Conservation (phyloP, 2,329 filamentous ascomycete genomes). For the Ilyonectria robusta region DNA sequence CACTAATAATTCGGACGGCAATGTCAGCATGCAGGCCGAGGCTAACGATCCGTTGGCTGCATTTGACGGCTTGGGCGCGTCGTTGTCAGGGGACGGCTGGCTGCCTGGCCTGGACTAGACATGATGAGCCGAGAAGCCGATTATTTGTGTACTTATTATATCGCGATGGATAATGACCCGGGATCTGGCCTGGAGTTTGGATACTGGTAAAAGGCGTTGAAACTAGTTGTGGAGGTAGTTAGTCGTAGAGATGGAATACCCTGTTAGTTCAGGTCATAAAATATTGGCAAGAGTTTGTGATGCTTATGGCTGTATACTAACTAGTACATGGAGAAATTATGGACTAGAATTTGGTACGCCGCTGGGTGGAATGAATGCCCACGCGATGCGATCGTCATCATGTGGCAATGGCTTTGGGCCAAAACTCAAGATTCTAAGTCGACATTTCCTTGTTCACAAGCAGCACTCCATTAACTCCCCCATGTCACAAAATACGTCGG, state of each 20-base stretch:
- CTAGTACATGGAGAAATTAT: too few species aligned
- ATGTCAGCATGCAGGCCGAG: conserved; percentile 36
- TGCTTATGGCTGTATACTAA: background rate
- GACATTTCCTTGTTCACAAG: too few species aligned
- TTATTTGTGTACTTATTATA: conserved; percentile 2
- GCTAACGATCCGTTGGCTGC: conserved; percentile 42
- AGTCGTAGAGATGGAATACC: conserved; percentile 11
- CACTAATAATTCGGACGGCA: conserved; percentile 34
- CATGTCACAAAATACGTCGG: too few species aligned
- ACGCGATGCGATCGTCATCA: too few species aligned
- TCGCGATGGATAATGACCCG: conserved; percentile 3
- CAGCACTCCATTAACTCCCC: too few species aligned
- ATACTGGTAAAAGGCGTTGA: conserved; percentile 1
- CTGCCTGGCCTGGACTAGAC: conserved; percentile 54
- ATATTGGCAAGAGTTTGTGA: background rate
- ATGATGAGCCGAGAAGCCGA: background rate
- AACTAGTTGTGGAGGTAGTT: conserved; percentile 2
- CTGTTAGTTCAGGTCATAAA: background rate
- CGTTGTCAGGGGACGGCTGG: conserved; percentile 53
- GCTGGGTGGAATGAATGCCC: too few species aligned
- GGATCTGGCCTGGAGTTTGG: conserved; percentile 20
- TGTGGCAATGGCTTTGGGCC: too few species aligned
- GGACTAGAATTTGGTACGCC: too few species aligned
- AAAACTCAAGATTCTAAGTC: too few species aligned
- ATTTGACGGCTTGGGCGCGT: conserved; percentile 52